phyloP scores from a whole-genome alignment of 495 filamentous ascomycete species.

The Rhypophila decipiens region DNA sequence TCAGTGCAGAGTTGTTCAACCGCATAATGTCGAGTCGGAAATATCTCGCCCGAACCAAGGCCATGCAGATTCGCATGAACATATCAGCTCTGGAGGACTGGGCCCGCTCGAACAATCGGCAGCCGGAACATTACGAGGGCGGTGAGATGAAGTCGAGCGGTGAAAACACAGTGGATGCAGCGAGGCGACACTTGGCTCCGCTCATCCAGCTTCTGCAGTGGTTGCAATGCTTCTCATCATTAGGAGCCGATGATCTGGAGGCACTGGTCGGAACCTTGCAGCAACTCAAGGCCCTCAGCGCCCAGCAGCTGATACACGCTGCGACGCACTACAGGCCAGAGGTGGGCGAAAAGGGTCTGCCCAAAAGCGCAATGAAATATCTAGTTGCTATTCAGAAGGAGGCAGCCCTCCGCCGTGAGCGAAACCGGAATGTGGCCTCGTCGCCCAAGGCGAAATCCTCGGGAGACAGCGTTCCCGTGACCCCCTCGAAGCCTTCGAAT shows the following conservation, averaged over 20 bases:
- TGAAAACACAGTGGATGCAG: constrained; percentile 76
- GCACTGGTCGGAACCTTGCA: constrained; percentile 78
- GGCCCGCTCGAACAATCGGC: constrained; percentile 85
- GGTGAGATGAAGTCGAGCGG: constrained; percentile 82
- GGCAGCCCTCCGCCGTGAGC: constrained; percentile 48
- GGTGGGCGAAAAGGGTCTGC: constrained; percentile 88
- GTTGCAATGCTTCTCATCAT: constrained; percentile 94
- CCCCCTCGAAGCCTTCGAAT: constrained; percentile 21
- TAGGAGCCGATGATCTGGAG: constrained; percentile 81
- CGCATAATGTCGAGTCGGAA: constrained; percentile 92
- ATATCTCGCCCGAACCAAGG: constrained; percentile 93
- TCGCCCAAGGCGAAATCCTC: constrained; percentile 25
- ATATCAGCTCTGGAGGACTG: constrained; percentile 92
- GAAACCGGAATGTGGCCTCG: constrained; percentile 23
- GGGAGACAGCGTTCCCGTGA: constrained; percentile 30
- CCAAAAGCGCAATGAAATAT: constrained; percentile 80
- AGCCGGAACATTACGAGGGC: constrained; percentile 92
- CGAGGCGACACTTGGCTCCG: constrained; percentile 77
- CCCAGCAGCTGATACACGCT: constrained; percentile 86
- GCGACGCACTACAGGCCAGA: constrained; percentile 90
- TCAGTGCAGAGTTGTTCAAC: constrained; percentile 95
- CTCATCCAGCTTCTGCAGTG: constrained; percentile 94
- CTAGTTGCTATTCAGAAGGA: constrained; percentile 75
- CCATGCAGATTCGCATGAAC: constrained; percentile 99
- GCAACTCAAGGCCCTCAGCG: constrained; percentile 76